These are phyloP conservation scores for Aspergillus sp. DNA, from an alignment of 2,329 filamentous ascomycete genomes.

Conservation along the genomic window DNA sequence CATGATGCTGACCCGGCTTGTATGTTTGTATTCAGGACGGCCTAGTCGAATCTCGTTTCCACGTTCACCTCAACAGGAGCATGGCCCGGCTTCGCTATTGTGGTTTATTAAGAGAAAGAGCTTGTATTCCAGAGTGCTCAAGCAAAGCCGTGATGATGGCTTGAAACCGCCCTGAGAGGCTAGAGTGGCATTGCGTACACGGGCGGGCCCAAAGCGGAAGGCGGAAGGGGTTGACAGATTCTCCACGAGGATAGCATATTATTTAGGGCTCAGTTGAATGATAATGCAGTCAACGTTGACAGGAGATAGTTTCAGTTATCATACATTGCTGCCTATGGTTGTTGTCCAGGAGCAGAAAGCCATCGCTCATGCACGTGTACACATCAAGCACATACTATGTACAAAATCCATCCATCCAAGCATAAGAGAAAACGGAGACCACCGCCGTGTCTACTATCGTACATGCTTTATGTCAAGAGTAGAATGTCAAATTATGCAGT, in stretches of 20 bases:
- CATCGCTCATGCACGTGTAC: too few relatives aligned
- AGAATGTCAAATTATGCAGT: too few relatives aligned
- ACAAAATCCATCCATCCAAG: background rate
- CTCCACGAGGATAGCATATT: too few relatives aligned
- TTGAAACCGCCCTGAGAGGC: slow-evolving; percentile 21
- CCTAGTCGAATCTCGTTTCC: background rate
- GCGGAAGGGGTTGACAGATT: slow-evolving; percentile 7
- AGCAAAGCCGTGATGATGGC: background rate
- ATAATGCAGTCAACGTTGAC: too few relatives aligned
- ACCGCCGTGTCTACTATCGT: background rate
- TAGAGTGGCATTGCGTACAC: slow-evolving; percentile 35
- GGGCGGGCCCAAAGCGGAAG: slow-evolving; percentile 14
- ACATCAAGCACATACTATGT: background rate
- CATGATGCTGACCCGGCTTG: slow-evolving; percentile 15
- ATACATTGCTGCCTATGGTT: too few relatives aligned
- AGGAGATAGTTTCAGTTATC: too few relatives aligned
- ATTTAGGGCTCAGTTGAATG: background rate
- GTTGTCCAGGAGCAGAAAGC: too few relatives aligned
- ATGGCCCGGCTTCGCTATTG: slow-evolving; percentile 6
- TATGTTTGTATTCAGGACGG: background rate
- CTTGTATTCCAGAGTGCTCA: background rate
- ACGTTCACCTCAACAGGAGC: slow-evolving; percentile 8
- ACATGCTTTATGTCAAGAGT: background rate
- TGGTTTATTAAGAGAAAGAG: background rate
- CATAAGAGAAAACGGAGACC: background rate